These are phyloP conservation scores for Cercospora zeina DNA, from an alignment of 2,329 filamentous ascomycete species.

Conservation along the genomic window DNA sequence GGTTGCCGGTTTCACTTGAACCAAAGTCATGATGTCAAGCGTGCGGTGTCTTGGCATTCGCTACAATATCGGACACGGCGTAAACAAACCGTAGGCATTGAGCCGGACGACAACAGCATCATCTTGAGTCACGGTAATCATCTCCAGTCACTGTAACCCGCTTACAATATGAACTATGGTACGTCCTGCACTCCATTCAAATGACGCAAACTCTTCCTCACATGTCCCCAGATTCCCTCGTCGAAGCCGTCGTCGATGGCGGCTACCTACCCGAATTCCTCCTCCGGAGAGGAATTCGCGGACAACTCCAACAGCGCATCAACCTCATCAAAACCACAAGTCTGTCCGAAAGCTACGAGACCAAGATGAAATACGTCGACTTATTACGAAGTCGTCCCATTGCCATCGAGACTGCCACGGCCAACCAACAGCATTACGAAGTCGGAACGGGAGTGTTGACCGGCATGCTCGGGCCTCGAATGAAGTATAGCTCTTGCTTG, in stretches of 20 bases:
- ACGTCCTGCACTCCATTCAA: not conserved
- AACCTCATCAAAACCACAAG: conserved; percentile 56
- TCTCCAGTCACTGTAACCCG: not conserved
- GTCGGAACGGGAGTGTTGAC: conserved; percentile 65
- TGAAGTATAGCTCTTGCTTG: conserved; percentile 71
- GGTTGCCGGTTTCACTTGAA: not conserved
- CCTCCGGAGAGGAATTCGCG: conserved; percentile 65
- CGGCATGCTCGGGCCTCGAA: conserved; percentile 64
- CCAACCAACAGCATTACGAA: conserved; percentile 72
- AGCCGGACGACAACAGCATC: not conserved
- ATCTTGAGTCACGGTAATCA: not conserved
- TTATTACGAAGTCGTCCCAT: conserved; percentile 62
- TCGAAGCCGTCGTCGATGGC: conserved; percentile 63
- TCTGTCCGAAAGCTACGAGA: conserved; percentile 55
- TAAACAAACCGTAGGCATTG: not conserved
- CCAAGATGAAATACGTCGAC: conserved; percentile 65
- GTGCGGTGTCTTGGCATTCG: conserved; percentile 3
- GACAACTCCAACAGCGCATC: conserved; percentile 64
- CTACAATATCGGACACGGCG: not conserved
- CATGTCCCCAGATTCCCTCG: conserved; percentile 35
- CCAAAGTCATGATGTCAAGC: conserved; percentile 10
- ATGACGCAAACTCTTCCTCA: conserved; percentile 11
- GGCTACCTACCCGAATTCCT: conserved; percentile 64
- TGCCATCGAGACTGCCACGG: conserved; percentile 65
- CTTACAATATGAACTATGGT: not conserved